These are phyloP conservation scores for Backusella australiensis DNA, from an alignment of 192 early-diverging fungal species.

Conservation along the genomic window DNA sequence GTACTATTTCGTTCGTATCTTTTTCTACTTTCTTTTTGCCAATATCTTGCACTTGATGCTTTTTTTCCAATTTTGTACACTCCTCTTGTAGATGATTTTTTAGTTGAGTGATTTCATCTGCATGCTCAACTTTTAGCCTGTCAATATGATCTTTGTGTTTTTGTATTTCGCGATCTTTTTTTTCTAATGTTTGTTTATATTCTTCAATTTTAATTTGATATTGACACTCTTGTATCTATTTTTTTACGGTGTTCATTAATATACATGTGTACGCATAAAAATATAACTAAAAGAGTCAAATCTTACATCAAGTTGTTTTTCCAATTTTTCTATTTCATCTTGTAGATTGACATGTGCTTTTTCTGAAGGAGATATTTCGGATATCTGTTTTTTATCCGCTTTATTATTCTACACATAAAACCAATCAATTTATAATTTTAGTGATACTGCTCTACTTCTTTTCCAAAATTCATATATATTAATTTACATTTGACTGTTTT, in stretches of 20 bases:
- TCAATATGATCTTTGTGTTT: neutral
- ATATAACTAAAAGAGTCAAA: neutral
- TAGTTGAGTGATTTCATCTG: neutral
- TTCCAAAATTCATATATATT: neutral
- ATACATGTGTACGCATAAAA: neutral
- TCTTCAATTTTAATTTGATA: conserved; percentile 3
- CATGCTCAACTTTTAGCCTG: neutral
- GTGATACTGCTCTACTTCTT: neutral
- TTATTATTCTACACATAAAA: neutral
- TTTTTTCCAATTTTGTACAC: neutral
- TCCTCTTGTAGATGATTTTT: neutral
- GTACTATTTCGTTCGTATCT: neutral
- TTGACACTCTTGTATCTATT: neutral
- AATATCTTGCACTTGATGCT: neutral
- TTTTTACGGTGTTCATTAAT: neutral
- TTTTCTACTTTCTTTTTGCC: neutral
- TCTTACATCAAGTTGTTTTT: conserved; percentile 8
- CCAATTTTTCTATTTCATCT: conserved; percentile 7
- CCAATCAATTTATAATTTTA: neutral
- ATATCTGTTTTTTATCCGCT: neutral
- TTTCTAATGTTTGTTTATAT: neutral
- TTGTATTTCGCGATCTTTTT: neutral
- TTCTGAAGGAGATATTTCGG: neutral
- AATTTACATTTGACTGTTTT: neutral
- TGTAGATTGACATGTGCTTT: neutral